Base-by-base conservation (phyloP, 2,329 filamentous ascomycete genomes). In the Ophiocordyceps polyrhachis-furcata region DNA sequence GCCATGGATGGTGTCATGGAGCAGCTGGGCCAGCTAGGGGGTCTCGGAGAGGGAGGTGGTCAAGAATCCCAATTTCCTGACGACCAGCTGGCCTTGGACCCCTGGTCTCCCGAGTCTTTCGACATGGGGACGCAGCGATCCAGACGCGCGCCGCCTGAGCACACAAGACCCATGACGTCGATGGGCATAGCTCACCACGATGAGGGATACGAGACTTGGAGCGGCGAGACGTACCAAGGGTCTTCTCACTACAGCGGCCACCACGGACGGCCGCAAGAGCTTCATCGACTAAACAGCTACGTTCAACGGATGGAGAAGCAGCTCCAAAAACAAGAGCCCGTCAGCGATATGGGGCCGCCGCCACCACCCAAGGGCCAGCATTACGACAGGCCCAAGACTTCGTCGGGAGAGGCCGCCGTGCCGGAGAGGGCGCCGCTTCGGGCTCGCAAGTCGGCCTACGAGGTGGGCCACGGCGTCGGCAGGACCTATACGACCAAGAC, bases 1-100 rank as follows among this genome's bases (percentile, higher is more conserved):
- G 91, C 91, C 1, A 98, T 98, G 87, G 89, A 96, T 56, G 89
- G 93, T 60, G 88, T 98, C 4, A 95, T 96, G 77, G 86, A 91
- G 51, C 93, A 91, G 46, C 64, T 98, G 40, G 81, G 93, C 56
- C 87, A 88, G 48, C 84, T 98, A 69, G 60, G 58, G 20, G 55
- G 56, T 7, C 46, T 59, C 0, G 55, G 81, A 17, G 68, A 80
- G 4, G 17, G n/a, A 38, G 11, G 6, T 17, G 17, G 35, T 17
- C 35, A 38, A 19, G 35, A 38, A 6, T 5, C 35, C n/a, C 17
- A 12, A 19, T 54, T 70, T 74, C 31, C 70, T 73, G 25, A 71
- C 76, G 69, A 76, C 9, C 25, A 28, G 40, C 65, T 71, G 1
- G 66, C 74, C 1, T 62, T 78, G 9, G 76, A 86, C 55, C 80